These are phyloP conservation scores for Pseudocercospora vitis DNA, from an alignment of 2,329 filamentous ascomycete species.

Conservation along the genomic window DNA sequence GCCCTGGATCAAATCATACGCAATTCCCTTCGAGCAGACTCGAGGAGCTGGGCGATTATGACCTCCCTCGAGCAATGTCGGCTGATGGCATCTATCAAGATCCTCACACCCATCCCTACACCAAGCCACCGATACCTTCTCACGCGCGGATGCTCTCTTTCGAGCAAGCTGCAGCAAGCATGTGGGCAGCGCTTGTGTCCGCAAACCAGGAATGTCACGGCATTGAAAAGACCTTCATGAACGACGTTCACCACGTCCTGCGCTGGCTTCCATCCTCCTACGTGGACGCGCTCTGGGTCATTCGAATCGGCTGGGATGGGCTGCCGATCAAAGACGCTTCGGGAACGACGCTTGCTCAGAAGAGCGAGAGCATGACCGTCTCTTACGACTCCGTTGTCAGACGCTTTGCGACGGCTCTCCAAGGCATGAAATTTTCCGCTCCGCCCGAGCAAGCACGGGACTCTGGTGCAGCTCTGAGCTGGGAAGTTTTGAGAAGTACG, in stretches of 20 bases:
- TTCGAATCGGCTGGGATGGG: conserved; percentile 22
- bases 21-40: conserved; percentile 8
- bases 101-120: background rate
- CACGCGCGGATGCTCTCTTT: conserved; percentile 11
- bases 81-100: conserved; percentile 6
- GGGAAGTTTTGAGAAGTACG: conserved; percentile 22
- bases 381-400: conserved; percentile 13
- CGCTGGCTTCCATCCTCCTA: conserved; percentile 19
- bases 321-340: background rate
- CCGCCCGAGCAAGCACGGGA: conserved; percentile 10
- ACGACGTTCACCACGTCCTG: conserved; percentile 10
- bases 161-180: conserved; percentile 18
- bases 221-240: conserved; percentile 18
- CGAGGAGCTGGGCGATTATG: conserved; percentile 15
- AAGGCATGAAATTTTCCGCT: conserved; percentile 15
- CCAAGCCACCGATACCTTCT: background rate
- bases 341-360: no score
- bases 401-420: conserved; percentile 18
- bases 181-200: conserved; percentile 20
- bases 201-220: conserved; percentile 19
- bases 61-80: conserved; percentile 5
- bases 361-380: background rate
- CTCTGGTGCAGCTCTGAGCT: conserved; percentile 8
- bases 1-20: conserved; percentile 6
- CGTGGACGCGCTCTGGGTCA: conserved; percentile 20